These are phyloP conservation scores for Hordeum pubiflorum DNA, from an alignment of 202 grass and related monocot genomes.

Conservation along the genomic window DNA sequence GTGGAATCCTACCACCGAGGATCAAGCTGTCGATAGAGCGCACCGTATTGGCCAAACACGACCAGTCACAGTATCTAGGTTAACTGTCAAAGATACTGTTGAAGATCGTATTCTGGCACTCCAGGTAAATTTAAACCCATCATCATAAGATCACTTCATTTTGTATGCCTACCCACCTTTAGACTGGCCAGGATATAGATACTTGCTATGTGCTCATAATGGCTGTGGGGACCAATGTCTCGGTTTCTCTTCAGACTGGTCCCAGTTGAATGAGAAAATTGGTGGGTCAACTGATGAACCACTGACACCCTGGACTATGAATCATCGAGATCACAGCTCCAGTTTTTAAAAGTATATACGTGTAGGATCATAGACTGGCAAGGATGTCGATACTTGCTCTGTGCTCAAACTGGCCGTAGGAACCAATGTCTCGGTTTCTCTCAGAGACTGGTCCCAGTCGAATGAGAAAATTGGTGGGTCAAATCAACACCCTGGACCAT, in stretches of 20 bases:
- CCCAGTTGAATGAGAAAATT: not conserved
- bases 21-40: constrained; percentile 99
- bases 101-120: constrained; percentile 96
- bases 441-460: not conserved
- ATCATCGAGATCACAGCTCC: no score
- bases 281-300: not conserved
- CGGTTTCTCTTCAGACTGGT: not conserved
- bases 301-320: not conserved
- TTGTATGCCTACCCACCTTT: not conserved
- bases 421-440: not conserved
- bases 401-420: not conserved
- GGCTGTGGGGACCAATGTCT: not conserved
- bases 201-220: not conserved
- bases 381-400: not conserved
- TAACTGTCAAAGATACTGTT: constrained; percentile 86
- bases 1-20: constrained; percentile 99
- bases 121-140: constrained; percentile 55
- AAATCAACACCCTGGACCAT: not conserved
- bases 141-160: not conserved
- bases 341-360: not conserved
- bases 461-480: not conserved
- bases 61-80: constrained; percentile 82
- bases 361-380: not conserved
- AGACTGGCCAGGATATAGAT: not conserved
- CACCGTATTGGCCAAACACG: constrained; percentile 94